Base-by-base conservation (phyloP, 2,329 filamentous ascomycete genomes). In the Grosmannia serpens region DNA sequence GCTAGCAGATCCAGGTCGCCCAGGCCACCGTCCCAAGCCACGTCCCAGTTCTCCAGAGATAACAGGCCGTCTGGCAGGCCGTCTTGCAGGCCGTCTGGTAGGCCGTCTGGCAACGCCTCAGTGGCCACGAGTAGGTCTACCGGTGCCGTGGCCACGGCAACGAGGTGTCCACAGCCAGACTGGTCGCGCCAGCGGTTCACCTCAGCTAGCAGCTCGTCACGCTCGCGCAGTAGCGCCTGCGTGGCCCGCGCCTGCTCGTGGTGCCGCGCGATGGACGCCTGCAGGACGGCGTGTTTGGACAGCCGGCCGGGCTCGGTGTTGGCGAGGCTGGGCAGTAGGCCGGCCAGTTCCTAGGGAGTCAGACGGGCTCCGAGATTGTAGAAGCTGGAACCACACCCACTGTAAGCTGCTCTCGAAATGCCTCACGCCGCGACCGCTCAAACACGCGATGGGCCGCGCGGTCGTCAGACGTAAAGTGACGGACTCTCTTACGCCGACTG, bases 381-480 rank as follows among this genome's bases (percentile, higher is more conserved):
- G n/a, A n/a, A n/a, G n/a, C n/a, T n/a, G n/a, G n/a, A n/a, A n/a
- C n/a, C n/a, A n/a, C n/a, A n/a, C n/a, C n/a, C 33, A 55, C 56
- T 49, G 56, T 29, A 24, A 60, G 49, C 49, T 56, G 31, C 53
- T 60, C 56, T 9, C 59, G 59, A 46, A 60, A 60, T 4, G 59
- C 59, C 31, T 60, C 59, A 17, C 59, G 59, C 15, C 59, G 47
- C 41, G 49, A 53, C 26, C 56, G 47, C 49, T 60, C 59, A 56
- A 60, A 56, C 7, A 60, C 56, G 46, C 59, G 56, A 41, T 60
- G 59, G 8, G 56, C 59, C 1, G 59, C 59, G 22, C 59, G 56
- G 53, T 60, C 59, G 49, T 49, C 38, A 26, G 59, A 38, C 20
- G 59, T 60, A 38, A 60, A 60, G 41, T 60, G 53, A 2, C 59